A percentile compares a stretch with the other conserved stretches of the same genome.
phyloP scores from a whole-genome alignment of 2,329 filamentous ascomycete species.

The Fusarium begoniae region DNA sequence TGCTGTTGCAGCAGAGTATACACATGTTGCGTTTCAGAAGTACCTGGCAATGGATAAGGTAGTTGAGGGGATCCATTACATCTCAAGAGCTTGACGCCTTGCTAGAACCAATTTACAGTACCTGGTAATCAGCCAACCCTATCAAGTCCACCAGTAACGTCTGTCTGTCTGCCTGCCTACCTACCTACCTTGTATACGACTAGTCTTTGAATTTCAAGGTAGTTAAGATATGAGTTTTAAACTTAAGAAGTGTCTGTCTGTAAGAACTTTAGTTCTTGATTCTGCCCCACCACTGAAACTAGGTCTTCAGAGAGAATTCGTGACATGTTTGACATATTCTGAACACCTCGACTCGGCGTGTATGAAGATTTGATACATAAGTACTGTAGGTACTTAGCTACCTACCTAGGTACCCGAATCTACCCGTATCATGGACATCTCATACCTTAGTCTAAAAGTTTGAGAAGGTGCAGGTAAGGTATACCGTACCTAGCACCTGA shows the following conservation, averaged over 20 bases:
- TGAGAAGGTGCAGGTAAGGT: neutral
- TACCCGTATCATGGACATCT: neutral
- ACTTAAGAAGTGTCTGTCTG: too few species aligned
- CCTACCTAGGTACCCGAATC: neutral
- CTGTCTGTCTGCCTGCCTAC: neutral
- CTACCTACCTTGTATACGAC: neutral
- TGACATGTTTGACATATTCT: neutral
- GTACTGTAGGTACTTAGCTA: too few species aligned
- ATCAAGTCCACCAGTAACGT: neutral
- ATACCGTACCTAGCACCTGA: neutral
- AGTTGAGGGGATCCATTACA: neutral
- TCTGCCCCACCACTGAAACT: neutral
- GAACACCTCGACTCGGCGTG: too few species aligned
- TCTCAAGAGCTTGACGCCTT: neutral
- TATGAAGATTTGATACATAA: neutral
- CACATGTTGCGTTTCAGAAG: neutral
- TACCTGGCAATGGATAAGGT: neutral
- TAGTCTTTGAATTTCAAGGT: neutral
- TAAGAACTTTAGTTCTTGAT: neutral
- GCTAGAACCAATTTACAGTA: neutral
- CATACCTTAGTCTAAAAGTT: neutral
- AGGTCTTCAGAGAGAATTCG: neutral
- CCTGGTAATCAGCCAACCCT: neutral
- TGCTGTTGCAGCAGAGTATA: constrained; percentile 10
- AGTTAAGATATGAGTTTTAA: neutral